Evolutionary conservation across 495 filamentous ascomycete genomes (phyloP).

Genomic region (Hyphodiscus hymeniophilus): DNA sequence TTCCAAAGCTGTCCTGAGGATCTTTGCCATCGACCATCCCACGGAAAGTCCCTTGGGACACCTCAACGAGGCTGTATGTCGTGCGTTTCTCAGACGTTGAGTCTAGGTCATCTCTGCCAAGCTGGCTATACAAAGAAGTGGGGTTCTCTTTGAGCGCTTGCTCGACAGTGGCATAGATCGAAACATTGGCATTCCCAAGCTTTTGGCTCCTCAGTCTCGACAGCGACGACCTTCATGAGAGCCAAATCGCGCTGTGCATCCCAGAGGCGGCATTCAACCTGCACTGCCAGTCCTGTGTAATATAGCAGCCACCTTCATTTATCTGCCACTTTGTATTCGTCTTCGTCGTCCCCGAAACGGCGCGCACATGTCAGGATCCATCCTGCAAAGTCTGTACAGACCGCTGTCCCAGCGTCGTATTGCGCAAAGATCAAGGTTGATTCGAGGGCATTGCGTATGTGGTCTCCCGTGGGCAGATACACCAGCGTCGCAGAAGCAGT

Average conservation of each 20-base stretch:
- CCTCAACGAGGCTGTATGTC: constrained; percentile 30
- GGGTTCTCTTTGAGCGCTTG: background rate
- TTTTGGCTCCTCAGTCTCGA: constrained; percentile 3
- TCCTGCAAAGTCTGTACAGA: constrained; percentile 29
- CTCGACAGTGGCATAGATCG: background rate
- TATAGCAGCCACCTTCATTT: constrained; percentile 31
- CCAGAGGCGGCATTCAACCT: constrained; percentile 27
- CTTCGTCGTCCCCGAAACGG: constrained; percentile 30
- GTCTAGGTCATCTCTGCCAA: constrained; percentile 33
- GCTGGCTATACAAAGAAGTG: constrained; percentile 29
- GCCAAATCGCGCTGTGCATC: constrained; percentile 31
- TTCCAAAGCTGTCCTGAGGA: constrained; percentile 33
- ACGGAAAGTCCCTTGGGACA: constrained; percentile 26
- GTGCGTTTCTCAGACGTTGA: constrained; percentile 21
- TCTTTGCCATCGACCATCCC: constrained; percentile 29
- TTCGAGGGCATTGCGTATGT: constrained; percentile 14
- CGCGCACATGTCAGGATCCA: constrained; percentile 34
- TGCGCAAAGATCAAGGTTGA: constrained; percentile 35
- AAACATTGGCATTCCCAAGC: background rate
- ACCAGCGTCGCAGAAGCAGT: constrained; percentile 6
- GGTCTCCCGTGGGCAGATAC: background rate
- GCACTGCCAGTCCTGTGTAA: constrained; percentile 26
- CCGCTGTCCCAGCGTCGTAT: constrained; percentile 32
- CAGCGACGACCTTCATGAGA: constrained; percentile 26
- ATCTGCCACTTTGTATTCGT: constrained; percentile 18